Base-by-base conservation (phyloP, 1,284 basidiomycete genomes). In the Salmacisia buchloeana region DNA sequence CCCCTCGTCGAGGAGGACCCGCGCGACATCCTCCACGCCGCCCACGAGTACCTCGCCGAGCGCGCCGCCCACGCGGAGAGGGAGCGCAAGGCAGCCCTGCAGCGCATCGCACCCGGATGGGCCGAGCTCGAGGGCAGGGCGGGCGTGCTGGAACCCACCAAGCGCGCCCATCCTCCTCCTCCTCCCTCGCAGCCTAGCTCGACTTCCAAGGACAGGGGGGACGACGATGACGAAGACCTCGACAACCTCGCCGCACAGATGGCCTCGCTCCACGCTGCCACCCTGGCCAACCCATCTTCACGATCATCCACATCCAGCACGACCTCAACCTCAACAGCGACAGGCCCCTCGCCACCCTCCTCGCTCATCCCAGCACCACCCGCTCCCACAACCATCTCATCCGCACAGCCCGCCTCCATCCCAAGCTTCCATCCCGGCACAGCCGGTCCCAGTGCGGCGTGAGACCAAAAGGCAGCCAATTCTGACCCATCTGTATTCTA, bases 1-100 rank as follows among this genome's bases (percentile, higher is more conserved):
- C 49, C 49, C 6, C 29, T 54, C 12, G 49, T 54, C 49, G 49
- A 54, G 27, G 49, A 54, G 13, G 49, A 54, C 21, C 49, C 49
- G 15, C 15, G 31, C 12, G 49, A 54, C 9, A 29, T 54, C 49
- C 29, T 54, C 2, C 49, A 54, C 13, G 49, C 49, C 29, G 49
- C 49, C 13, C 10, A 29, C 6, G 49, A 54, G 3, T 33, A 33
- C 3, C 21, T 54, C 12, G 31, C 25, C 12, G 49, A 54, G 49
- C 25, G 49, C 25, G 49, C 49, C 13, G 49, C 49, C 29, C 2
- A 27, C 29, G 13, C 15, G 27, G 49, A 54, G 29, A 27, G 49
- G 27, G 49, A 54, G 7, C 27, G 49, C 12, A 54, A 54, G 29
- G 49, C 49, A 15, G 49, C 49, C 18, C 21, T 54, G 27, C 49